Percentiles rank a stretch among this genome's conserved stretches.
Evolutionary conservation across 1,139 yeast species (phyloP).

Genomic region (Blastobotrys arbuscula): DNA sequence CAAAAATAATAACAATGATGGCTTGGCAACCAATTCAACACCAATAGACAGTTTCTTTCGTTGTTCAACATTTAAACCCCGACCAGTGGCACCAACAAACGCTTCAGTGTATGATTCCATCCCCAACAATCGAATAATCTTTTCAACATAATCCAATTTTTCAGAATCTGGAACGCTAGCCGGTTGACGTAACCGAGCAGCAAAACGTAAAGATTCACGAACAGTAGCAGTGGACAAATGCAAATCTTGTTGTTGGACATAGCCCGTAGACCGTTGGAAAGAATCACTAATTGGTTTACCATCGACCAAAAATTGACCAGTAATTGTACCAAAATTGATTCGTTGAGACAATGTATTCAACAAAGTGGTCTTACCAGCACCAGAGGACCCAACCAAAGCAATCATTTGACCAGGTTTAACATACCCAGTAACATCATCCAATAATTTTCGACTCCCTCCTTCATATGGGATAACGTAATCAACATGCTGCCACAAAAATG

Average conservation of each 20-base stretch:
- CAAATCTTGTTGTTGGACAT: constrained; percentile 61
- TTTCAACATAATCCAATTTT: constrained; percentile 54
- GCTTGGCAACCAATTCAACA: constrained; percentile 54
- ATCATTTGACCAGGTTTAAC: constrained; percentile 62
- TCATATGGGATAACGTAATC: constrained; percentile 43
- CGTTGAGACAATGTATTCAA: constrained; percentile 56
- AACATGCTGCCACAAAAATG: constrained; percentile 51
- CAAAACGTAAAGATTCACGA: constrained; percentile 54
- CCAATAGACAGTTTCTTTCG: constrained; percentile 63
- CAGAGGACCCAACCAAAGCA: constrained; percentile 64
- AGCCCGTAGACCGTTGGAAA: constrained; percentile 57
- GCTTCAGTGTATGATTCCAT: constrained; percentile 63
- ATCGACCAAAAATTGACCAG: constrained; percentile 61
- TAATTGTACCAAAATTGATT: constrained; percentile 52
- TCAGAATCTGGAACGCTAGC: constrained; percentile 43
- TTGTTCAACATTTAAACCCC: constrained; percentile 62
- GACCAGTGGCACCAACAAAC: constrained; percentile 51
- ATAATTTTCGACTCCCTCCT: constrained; percentile 40
- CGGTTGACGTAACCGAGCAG: constrained; percentile 57
- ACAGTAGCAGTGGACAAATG: constrained; percentile 55
- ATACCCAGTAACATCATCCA: constrained; percentile 57
- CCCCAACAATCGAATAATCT: constrained; percentile 49
- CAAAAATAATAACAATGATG: constrained; percentile 46
- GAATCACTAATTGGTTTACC: constrained; percentile 49
- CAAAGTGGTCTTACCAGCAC: constrained; percentile 65